Conservation (phyloP, 352 stramenopile species). For the Phytopythium ostracodes region DNA sequence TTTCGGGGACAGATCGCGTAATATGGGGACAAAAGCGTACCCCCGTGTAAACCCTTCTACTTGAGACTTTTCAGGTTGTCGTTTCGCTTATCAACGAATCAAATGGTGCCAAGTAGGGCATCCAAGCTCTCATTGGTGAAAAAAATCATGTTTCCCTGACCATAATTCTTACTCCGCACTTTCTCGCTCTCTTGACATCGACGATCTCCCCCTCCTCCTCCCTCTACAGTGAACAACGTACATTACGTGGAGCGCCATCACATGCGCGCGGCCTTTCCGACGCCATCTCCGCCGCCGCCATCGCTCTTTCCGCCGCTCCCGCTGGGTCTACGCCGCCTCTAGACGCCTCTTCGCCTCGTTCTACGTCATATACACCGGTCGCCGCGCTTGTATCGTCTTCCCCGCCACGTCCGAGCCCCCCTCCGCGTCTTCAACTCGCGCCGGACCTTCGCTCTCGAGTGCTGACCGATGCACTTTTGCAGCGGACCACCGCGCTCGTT, state of each 20-base stretch:
- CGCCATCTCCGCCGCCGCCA: background rate
- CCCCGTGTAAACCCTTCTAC: background rate
- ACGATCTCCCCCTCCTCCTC: too few relatives aligned
- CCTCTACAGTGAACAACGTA: too few relatives aligned
- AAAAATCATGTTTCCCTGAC: background rate
- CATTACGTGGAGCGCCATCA: too few relatives aligned
- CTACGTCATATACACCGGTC: too few relatives aligned
- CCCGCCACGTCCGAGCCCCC: background rate
- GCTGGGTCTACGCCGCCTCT: too few relatives aligned
- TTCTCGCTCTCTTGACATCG: background rate
- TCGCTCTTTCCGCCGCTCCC: too few relatives aligned
- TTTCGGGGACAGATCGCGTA: too few relatives aligned
- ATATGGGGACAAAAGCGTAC: conserved; percentile 16
- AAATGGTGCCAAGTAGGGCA: conserved; percentile 1
- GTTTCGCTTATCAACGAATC: background rate
- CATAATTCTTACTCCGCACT: background rate
- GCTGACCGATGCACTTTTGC: conserved; percentile 58
- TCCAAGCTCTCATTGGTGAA: background rate
- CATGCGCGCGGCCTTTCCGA: conserved; percentile 3
- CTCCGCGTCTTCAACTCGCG: background rate
- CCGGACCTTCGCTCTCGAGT: too few relatives aligned
- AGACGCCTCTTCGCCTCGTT: too few relatives aligned
- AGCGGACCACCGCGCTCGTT: conserved; percentile 66
- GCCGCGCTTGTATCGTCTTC: too few relatives aligned
- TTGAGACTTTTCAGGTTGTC: background rate